Conservation (phyloP, 2,329 filamentous ascomycete genomes). For the Colletotrichum australisinense region DNA sequence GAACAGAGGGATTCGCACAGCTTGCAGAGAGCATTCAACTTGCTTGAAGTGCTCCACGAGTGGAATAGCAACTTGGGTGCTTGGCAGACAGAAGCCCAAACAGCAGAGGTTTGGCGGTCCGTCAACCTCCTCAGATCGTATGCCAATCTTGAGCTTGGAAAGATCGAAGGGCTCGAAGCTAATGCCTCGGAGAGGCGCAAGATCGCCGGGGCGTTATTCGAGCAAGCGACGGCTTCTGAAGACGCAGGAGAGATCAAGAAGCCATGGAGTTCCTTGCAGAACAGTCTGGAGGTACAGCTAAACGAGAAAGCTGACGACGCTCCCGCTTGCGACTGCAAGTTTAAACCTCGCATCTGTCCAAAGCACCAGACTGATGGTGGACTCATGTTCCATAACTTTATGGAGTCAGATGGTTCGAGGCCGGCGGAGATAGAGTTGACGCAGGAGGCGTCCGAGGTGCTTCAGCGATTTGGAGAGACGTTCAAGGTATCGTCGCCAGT, state of each 20-base stretch:
- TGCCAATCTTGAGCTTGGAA: neutral
- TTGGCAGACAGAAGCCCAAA: conserved; percentile 2
- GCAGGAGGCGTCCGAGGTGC: neutral
- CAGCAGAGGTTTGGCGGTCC: conserved; percentile 9
- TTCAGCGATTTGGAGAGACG: neutral
- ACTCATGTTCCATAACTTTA: conserved; percentile 24
- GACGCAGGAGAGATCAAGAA: neutral
- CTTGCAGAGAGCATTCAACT: neutral
- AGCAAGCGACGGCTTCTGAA: neutral
- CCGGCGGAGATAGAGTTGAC: conserved; percentile 18
- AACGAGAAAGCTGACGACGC: neutral
- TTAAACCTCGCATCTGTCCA: conserved; percentile 6
- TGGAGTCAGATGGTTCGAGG: conserved; percentile 1
- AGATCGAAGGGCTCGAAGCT: neutral
- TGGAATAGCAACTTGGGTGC: neutral
- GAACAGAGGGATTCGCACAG: neutral
- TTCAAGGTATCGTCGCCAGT: neutral
- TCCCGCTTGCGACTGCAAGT: conserved; percentile 7
- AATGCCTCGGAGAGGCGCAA: neutral
- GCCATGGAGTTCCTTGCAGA: conserved; percentile 3
- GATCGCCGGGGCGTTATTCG: neutral
- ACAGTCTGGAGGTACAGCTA: neutral
- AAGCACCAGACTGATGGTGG: neutral
- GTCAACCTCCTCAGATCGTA: conserved; percentile 22
- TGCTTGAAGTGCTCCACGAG: neutral